Percentiles rank a stretch among this genome's conserved stretches.
phyloP scores from a whole-genome alignment of 768 basidiomycete genomes.

The Lentinus tigrinus region DNA sequence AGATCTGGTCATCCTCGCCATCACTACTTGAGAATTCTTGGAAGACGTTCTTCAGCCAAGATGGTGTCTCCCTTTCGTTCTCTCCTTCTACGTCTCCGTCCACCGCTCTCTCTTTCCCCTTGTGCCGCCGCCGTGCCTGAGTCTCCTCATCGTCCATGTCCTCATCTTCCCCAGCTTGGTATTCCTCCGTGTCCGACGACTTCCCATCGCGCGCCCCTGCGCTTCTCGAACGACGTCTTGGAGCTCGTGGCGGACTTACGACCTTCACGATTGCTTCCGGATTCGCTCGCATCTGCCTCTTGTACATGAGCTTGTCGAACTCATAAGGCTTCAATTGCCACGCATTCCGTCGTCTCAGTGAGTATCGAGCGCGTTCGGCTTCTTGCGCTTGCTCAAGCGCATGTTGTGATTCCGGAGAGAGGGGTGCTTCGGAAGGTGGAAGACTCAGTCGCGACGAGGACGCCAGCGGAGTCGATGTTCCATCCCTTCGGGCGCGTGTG shows the following conservation, averaged over 20 bases:
- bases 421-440: background rate
- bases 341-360: constrained; percentile 52
- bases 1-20: constrained; percentile 1
- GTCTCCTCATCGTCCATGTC: constrained; percentile 2
- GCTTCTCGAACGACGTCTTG: constrained; percentile 6
- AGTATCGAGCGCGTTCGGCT: constrained; percentile 38
- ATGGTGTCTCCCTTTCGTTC: background rate
- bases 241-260: constrained; percentile 33
- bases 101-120: constrained; percentile 2
- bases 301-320: constrained; percentile 53
- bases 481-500: background rate
- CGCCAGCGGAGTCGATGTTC: background rate
- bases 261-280: constrained; percentile 71
- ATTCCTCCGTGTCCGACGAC: constrained; percentile 2
- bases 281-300: constrained; percentile 45
- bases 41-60: constrained; percentile 9
- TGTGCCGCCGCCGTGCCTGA: constrained; percentile 2
- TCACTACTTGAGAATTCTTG: constrained; percentile 8
- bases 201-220: background rate
- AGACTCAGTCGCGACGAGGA: background rate
- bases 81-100: background rate
- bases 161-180: background rate
- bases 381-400: background rate
- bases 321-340: constrained; percentile 64
- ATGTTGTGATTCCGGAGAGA: background rate